phyloP scores from a whole-genome alignment of 2,329 filamentous ascomycete species.

The Coniochaeta prunicola region DNA sequence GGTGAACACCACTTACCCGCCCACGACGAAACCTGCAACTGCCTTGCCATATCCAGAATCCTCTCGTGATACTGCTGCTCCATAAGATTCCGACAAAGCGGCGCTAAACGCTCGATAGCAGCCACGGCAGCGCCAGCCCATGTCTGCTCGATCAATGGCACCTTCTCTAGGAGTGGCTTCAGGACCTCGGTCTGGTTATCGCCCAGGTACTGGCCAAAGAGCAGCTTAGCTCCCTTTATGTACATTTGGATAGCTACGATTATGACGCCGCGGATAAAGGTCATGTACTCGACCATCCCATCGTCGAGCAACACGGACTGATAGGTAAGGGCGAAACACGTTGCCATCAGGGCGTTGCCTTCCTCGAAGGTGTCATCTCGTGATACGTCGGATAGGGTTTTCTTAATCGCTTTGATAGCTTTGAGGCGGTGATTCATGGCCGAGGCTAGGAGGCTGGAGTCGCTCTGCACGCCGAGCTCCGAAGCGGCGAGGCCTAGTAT shows the following conservation, averaged over 20 bases:
- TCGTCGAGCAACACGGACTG: constrained; percentile 51
- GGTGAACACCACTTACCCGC: constrained; percentile 32
- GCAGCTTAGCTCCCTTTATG: constrained; percentile 36
- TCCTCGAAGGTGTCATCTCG: constrained; percentile 38
- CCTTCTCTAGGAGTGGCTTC: constrained; percentile 33
- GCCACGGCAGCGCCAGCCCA: constrained; percentile 40
- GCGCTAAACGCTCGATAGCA: constrained; percentile 32
- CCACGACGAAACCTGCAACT: constrained; percentile 45
- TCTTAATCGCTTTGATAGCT: constrained; percentile 56
- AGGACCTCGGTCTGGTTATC: constrained; percentile 33
- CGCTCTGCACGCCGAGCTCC: constrained; percentile 44
- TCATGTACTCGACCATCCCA: constrained; percentile 54
- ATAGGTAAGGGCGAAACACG: constrained; percentile 52
- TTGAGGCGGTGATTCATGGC: constrained; percentile 60
- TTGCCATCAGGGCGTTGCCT: constrained; percentile 51
- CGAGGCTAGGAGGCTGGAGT: constrained; percentile 42
- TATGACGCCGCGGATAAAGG: constrained; percentile 49
- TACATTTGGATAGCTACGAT: constrained; percentile 48
- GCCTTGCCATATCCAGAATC: constrained; percentile 38
- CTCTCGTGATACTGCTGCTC: constrained; percentile 39
- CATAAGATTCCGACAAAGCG: constrained; percentile 33
- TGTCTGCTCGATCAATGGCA: constrained; percentile 36
- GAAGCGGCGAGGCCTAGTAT: constrained; percentile 63
- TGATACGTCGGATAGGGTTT: constrained; percentile 36
- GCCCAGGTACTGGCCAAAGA: constrained; percentile 40